phyloP scores from a whole-genome alignment of 345 rosid species.

The Populus deltoides region DNA sequence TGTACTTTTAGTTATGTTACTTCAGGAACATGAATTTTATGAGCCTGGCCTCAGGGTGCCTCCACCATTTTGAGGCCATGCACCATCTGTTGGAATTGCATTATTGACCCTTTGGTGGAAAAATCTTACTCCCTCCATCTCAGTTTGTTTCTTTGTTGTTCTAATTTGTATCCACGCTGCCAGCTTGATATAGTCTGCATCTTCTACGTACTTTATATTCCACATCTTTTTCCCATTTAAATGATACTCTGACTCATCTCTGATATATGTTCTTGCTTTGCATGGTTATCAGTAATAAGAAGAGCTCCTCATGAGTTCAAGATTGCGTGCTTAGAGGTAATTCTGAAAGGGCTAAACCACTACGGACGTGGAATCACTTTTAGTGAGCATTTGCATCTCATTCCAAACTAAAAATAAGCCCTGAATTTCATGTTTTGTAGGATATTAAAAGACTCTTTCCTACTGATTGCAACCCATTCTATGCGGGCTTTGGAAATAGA shows the following conservation, averaged over 20 bases:
- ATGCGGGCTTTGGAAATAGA: constrained; percentile 91
- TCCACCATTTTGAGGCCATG: not conserved
- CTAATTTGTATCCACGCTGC: not conserved
- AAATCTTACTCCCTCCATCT: not conserved
- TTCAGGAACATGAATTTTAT: not conserved
- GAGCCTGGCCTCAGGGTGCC: not conserved
- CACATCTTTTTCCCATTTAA: not conserved
- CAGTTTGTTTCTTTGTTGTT: not conserved
- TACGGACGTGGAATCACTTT: not conserved
- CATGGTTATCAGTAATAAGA: constrained; percentile 61
- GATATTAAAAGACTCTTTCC: constrained; percentile 87
- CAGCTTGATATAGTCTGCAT: not conserved
- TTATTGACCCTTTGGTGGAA: not conserved
- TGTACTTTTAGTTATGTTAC: not conserved
- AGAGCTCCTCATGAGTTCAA: constrained; percentile 96
- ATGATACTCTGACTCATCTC: not conserved
- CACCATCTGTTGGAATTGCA: not conserved
- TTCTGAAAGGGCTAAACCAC: not conserved
- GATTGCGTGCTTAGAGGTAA: constrained; percentile 90
- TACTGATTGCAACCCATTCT: constrained; percentile 80
- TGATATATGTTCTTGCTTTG: constrained; percentile 11
- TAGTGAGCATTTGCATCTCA: not conserved
- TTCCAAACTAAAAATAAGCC: constrained; percentile 1
- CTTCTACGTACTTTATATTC: not conserved
- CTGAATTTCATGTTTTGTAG: constrained; percentile 33